Evolutionary conservation across 1,284 basidiomycete genomes (phyloP).

Genomic region (Quambalaria eucalypti): DNA sequence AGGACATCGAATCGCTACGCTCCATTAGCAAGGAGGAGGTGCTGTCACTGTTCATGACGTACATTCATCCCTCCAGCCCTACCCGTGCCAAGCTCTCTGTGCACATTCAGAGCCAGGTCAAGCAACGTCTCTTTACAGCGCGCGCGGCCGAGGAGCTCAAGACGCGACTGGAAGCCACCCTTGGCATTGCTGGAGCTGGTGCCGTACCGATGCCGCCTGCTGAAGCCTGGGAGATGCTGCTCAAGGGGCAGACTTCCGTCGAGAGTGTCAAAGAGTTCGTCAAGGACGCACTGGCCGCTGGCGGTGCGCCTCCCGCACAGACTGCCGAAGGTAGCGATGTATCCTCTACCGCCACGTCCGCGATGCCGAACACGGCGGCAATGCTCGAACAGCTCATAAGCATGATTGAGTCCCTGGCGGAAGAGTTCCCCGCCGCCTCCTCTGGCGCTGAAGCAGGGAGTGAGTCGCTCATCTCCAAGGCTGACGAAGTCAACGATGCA

Average conservation of each 20-base stretch:
- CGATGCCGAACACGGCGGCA: constrained; percentile 13
- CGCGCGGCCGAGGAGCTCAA: constrained; percentile 61
- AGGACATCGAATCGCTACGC: constrained; percentile 60
- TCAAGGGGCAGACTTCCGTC: constrained; percentile 52
- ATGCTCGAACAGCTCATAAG: constrained; percentile 48
- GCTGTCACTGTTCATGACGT: constrained; percentile 62
- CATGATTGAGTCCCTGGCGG: constrained; percentile 58
- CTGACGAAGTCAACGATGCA: constrained; percentile 59
- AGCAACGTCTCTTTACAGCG: constrained; percentile 58
- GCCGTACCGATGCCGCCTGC: constrained; percentile 24
- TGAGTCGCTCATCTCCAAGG: constrained; percentile 48
- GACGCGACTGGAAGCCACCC: constrained; percentile 51
- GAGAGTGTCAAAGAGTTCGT: constrained; percentile 32
- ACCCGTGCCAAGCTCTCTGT: constrained; percentile 29
- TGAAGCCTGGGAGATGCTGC: constrained; percentile 52
- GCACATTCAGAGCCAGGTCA: constrained; percentile 50
- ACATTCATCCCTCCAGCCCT: constrained; percentile 54
- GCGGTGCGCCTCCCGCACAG: not conserved
- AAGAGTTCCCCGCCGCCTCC: constrained; percentile 51
- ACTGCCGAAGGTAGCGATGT: not conserved
- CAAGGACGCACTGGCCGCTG: not conserved
- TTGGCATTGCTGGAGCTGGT: not conserved
- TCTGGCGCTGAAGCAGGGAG: constrained; percentile 52
- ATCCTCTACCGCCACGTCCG: not conserved
- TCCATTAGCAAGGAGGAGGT: constrained; percentile 68